Evolutionary conservation across 495 filamentous ascomycete species (phyloP), one percentile per base, ranked within the genome.

Genomic region (Recurvomyces mirabilis): DNA sequence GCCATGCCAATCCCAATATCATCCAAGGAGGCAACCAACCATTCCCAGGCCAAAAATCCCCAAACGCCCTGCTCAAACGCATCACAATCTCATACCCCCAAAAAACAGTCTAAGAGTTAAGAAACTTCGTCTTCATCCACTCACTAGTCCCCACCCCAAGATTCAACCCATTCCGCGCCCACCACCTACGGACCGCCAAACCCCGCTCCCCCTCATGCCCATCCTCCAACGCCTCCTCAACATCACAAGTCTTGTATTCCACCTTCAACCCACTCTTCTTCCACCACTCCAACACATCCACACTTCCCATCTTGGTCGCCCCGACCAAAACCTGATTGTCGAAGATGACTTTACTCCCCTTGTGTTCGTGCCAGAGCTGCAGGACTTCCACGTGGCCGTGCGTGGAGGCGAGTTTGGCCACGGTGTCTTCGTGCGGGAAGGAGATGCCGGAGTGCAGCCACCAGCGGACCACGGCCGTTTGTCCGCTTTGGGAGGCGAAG

Each of bases 221-320:
- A 56, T 94, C 87, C 60, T 95, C 88, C 43, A 95, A 66, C 9
- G 88, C 87, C 64, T 93, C 88, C 60, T 94, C 87, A 49, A 95
- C 86, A 66, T 94, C 86, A 52, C 87, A 93, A 7, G 87, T 93
- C 65, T 88, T 89, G 59, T 93, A 95, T 61, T 94, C 86, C 11
- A 94, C 87, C 10, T 69, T 65, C 29, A 84, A 70, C 0, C 81
- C 81, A 48, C 79, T 83, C 37, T 65, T 62, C 47, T 81, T 82
- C 88, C 88, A 95, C 87, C 87, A 95, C 57, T 94, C 83, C 12
- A 95, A 62, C 22, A 94, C 84, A 17, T 78, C 71, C 15, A 82
- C 77, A 57, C 88, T 82, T 2, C 84, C 85, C 44, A 87, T 87
- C 58, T 83, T 87, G 6, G 88, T 94, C 9, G 88, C 78, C 13